Evolutionary conservation across 192 early-diverging fungal genomes (phyloP).

Genomic region (Phlyctochytrium arcticum): DNA sequence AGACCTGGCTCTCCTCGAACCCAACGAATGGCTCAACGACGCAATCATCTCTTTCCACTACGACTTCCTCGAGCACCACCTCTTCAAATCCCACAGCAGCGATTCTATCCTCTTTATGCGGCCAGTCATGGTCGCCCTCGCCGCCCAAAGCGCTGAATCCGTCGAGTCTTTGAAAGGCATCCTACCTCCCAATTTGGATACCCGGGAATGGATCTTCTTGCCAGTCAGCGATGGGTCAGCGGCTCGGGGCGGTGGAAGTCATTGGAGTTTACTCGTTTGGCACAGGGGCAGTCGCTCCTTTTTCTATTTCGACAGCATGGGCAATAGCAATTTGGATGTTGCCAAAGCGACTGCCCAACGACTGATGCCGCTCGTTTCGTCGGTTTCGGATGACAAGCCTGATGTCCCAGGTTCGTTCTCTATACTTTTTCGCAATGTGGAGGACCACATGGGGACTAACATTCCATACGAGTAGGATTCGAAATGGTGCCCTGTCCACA

Average conservation of each 20-base stretch:
- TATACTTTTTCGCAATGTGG: too few species aligned
- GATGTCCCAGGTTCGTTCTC: too few species aligned
- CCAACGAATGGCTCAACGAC: constrained; percentile 43
- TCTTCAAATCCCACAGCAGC: neutral
- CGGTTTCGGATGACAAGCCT: too few species aligned
- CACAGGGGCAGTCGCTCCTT: neutral
- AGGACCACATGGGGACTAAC: too few species aligned
- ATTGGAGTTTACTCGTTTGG: constrained; percentile 24
- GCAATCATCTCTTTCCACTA: constrained; percentile 40
- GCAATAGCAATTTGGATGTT: neutral
- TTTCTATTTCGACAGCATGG: neutral
- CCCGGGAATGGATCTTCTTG: constrained; percentile 5
- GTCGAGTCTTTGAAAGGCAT: neutral
- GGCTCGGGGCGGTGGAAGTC: constrained; percentile 15
- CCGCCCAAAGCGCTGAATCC: constrained; percentile 1
- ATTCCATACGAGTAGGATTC: too few species aligned
- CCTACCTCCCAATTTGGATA: constrained; percentile 1
- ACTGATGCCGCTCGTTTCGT: neutral
- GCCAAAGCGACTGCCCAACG: neutral
- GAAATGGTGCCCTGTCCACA: neutral
- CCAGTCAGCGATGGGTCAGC: constrained; percentile 25
- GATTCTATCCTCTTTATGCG: constrained; percentile 17
- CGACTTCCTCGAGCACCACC: constrained; percentile 17
- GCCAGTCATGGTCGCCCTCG: constrained; percentile 32
- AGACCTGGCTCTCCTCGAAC: constrained; percentile 24